Evolutionary conservation across 2,329 filamentous ascomycete genomes (phyloP).

Genomic region (Verticillium nonalfalfae): DNA sequence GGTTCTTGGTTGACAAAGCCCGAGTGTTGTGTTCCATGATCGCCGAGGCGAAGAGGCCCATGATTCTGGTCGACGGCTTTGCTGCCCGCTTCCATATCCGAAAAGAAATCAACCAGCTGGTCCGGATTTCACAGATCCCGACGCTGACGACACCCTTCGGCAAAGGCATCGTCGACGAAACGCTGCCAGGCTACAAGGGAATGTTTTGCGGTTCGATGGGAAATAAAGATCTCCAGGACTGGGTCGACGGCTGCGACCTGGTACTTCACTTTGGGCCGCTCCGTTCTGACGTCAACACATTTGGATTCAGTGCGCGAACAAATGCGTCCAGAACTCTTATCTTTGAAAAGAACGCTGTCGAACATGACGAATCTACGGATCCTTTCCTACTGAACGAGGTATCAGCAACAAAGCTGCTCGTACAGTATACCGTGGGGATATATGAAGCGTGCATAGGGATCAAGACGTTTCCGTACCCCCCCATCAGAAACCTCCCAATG

Average conservation of each 20-base stretch:
- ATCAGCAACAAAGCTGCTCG: no score
- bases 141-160: conserved; percentile 36
- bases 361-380: no score
- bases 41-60: conserved; percentile 20
- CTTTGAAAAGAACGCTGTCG: not conserved
- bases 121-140: conserved; percentile 31
- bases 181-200: conserved; percentile 33
- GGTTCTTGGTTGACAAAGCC: conserved; percentile 22
- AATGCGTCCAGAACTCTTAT: not conserved
- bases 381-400: no score
- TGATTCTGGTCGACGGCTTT: conserved; percentile 42
- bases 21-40: conserved; percentile 11
- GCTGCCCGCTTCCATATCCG: conserved; percentile 27
- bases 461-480: not conserved
- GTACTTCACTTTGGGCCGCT: conserved; percentile 31
- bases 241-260: conserved; percentile 29
- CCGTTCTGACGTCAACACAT: not conserved
- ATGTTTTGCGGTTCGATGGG: conserved; percentile 34
- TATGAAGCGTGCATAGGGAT: no score
- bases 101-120: conserved; percentile 28
- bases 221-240: conserved; percentile 19
- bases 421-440: no score
- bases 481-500: conserved; percentile 14
- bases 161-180: conserved; percentile 40
- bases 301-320: not conserved